These are phyloP conservation scores for Phytophthora citricola DNA, from an alignment of 352 stramenopile species.

Conservation along the genomic window DNA sequence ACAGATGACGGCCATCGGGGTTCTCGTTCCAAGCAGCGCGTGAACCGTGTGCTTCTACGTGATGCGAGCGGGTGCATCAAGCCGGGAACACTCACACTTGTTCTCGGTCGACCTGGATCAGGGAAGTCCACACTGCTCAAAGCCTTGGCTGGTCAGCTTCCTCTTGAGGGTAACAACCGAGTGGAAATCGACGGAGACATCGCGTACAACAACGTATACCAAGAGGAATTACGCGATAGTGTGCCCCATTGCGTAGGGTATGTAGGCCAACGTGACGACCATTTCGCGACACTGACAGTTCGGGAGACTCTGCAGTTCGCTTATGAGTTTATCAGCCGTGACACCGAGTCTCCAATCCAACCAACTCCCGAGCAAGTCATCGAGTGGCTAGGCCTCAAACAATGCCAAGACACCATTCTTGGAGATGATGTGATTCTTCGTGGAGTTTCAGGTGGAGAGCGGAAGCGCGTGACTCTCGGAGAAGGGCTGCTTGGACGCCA, in stretches of 20 bases:
- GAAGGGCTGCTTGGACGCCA: conserved; percentile 84
- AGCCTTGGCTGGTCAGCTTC: conserved; percentile 33
- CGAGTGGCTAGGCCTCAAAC: conserved; percentile 36
- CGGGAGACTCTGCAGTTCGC: conserved; percentile 92
- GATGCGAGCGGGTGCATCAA: conserved; percentile 36
- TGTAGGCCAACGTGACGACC: conserved; percentile 60
- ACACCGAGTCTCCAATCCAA: background rate
- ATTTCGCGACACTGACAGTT: conserved; percentile 89
- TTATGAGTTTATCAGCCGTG: conserved; percentile 64
- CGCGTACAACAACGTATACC: conserved; percentile 30
- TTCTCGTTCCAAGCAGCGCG: conserved; percentile 18
- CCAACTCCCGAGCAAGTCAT: conserved; percentile 22
- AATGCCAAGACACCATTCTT: conserved; percentile 55
- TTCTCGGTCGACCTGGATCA: conserved; percentile 38
- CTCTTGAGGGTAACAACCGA: conserved; percentile 21
- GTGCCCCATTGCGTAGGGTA: conserved; percentile 30
- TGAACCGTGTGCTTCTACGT: conserved; percentile 36
- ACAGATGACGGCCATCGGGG: background rate
- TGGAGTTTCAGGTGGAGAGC: conserved; percentile 84
- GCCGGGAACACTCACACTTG: conserved; percentile 31
- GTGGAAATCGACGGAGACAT: conserved; percentile 31
- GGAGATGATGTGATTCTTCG: conserved; percentile 47
- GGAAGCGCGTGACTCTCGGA: conserved; percentile 86
- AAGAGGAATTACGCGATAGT: conserved; percentile 8
- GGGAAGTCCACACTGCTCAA: conserved; percentile 55